These are phyloP conservation scores for Glycine latifolia DNA, from an alignment of 306 rosid species.

Conservation along the genomic window DNA sequence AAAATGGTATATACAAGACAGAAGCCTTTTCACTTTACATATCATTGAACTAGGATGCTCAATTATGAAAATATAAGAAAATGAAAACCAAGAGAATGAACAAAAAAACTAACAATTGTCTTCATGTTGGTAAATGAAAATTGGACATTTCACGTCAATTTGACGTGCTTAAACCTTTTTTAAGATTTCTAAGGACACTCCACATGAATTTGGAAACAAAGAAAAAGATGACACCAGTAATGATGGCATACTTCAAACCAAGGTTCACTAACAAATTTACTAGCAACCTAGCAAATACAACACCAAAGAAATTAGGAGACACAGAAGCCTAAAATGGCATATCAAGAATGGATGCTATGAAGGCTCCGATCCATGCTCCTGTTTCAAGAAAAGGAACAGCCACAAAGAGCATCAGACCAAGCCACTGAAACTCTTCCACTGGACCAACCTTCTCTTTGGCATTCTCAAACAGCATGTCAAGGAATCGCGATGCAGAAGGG, in stretches of 20 bases:
- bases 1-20: background rate
- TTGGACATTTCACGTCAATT: too few species aligned
- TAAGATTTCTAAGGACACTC: too few species aligned
- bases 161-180: too few species aligned
- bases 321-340: slow-evolving; percentile 92
- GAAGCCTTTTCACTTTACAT: slow-evolving; percentile 28
- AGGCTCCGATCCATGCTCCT: slow-evolving; percentile 95
- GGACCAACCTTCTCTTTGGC: too few species aligned
- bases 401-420: slow-evolving; percentile 91
- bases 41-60: slow-evolving; percentile 23
- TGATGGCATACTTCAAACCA: too few species aligned
- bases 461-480: too few species aligned
- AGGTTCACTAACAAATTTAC: too few species aligned
- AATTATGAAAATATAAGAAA: slow-evolving; percentile 17
- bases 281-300: slow-evolving; percentile 84
- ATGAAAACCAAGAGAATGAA: slow-evolving; percentile 26
- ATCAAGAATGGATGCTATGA: slow-evolving; percentile 88
- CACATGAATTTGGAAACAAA: too few species aligned
- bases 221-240: too few species aligned
- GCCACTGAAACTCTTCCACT: too few species aligned
- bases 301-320: slow-evolving; percentile 85
- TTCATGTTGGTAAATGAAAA: too few species aligned
- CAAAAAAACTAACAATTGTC: background rate
- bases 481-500: slow-evolving; percentile 53
- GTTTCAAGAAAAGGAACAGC: slow-evolving; percentile 98